Evolutionary conservation across 2,329 filamentous ascomycete species (phyloP).

Genomic region (Colletotrichum spinosum): DNA sequence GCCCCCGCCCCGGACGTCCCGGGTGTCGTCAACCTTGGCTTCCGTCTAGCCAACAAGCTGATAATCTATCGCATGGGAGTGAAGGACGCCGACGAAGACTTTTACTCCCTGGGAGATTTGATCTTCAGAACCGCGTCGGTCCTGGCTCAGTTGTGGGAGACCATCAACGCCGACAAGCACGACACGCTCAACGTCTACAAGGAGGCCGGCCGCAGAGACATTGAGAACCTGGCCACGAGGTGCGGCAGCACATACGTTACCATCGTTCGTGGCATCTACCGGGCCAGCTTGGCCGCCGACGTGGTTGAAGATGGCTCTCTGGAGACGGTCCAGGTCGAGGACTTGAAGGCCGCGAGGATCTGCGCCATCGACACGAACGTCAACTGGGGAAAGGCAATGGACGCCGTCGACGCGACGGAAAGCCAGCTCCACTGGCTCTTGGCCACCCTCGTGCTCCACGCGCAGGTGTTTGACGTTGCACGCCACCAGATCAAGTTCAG

Average conservation of each 20-base stretch:
- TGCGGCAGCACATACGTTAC: constrained; percentile 22
- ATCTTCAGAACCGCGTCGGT: constrained; percentile 8
- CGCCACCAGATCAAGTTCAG: constrained; percentile 17
- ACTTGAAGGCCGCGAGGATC: constrained; percentile 26
- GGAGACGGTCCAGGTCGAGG: constrained; percentile 10
- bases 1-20: constrained; percentile 11
- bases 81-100: neutral
- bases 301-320: constrained; percentile 9
- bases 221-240: constrained; percentile 19
- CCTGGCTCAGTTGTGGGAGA: constrained; percentile 23
- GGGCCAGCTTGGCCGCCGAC: constrained; percentile 25
- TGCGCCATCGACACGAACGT: constrained; percentile 18
- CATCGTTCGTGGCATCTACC: constrained; percentile 25
- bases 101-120: neutral
- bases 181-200: constrained; percentile 19
- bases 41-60: constrained; percentile 28
- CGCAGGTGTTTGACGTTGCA: constrained; percentile 25
- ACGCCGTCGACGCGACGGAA: neutral
- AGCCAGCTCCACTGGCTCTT: constrained; percentile 21
- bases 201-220: constrained; percentile 21
- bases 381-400: neutral
- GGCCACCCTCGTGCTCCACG: constrained; percentile 11
- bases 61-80: constrained; percentile 12
- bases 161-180: constrained; percentile 10
- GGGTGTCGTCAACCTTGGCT: constrained; percentile 25